Evolutionary conservation across 1,139 yeast species (phyloP).

Genomic region (Pneumocystis oryctolagi): DNA sequence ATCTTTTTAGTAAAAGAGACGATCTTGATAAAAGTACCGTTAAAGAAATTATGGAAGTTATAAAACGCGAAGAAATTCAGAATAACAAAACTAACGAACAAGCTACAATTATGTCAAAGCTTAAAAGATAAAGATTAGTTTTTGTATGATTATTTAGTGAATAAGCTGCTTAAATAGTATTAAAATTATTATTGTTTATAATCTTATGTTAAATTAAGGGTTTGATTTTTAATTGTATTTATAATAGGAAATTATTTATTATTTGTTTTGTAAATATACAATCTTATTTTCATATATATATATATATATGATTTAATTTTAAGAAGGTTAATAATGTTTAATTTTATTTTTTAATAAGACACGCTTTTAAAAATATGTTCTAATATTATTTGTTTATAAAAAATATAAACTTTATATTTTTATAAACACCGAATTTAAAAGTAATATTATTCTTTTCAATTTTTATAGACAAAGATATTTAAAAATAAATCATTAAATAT

Average conservation of each 20-base stretch:
- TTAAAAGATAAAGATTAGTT: background rate
- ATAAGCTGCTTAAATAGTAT: background rate
- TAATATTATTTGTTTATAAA: too few species aligned
- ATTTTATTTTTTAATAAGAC: too few species aligned
- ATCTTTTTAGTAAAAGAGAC: constrained; percentile 7
- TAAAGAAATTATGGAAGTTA: constrained; percentile 5
- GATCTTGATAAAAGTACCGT: constrained; percentile 9
- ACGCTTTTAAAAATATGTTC: too few species aligned
- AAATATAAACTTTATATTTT: background rate
- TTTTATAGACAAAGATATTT: too few species aligned
- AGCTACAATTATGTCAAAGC: background rate
- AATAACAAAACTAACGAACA: background rate
- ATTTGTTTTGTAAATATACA: background rate
- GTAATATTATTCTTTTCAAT: too few species aligned
- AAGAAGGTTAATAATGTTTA: too few species aligned
- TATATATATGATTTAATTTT: too few species aligned
- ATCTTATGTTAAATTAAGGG: background rate
- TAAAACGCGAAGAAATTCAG: background rate
- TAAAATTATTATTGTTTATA: too few species aligned
- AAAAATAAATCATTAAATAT: too few species aligned
- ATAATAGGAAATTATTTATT: background rate
- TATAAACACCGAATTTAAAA: background rate
- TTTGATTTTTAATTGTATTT: background rate
- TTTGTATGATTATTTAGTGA: background rate
- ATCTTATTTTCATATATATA: too few species aligned